phyloP scores from a whole-genome alignment of 345 rosid genomes.

The Carallia pectinifolia region DNA sequence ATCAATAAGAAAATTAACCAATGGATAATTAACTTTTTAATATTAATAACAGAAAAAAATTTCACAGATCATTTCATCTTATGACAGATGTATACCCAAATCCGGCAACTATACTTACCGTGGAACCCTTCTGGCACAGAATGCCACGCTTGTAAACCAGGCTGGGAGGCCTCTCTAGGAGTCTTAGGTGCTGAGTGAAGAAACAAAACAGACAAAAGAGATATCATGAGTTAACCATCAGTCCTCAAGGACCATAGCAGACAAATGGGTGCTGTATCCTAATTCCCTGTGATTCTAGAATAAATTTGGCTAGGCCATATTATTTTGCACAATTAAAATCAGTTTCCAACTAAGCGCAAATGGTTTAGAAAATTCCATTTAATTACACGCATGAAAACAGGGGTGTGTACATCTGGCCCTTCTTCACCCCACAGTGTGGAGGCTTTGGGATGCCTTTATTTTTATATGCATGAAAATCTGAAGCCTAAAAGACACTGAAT shows the following conservation, averaged over 20 bases:
- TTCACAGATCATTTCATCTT: too few relatives aligned
- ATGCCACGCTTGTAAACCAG: slow-evolving; percentile 67
- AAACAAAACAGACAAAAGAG: slow-evolving; percentile 4
- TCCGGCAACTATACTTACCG: slow-evolving; percentile 50
- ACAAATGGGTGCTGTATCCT: background rate
- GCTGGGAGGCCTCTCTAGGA: slow-evolving; percentile 81
- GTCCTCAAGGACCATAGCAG: background rate
- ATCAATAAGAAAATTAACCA: too few relatives aligned
- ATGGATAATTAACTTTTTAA: too few relatives aligned
- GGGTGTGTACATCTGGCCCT: too few relatives aligned
- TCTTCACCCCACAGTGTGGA: too few relatives aligned
- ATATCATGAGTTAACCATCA: slow-evolving; percentile 2
- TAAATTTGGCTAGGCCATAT: background rate
- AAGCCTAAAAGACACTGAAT: too few relatives aligned
- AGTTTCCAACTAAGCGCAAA: too few relatives aligned
- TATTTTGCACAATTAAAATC: background rate
- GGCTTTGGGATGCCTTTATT: too few relatives aligned
- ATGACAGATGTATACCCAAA: background rate
- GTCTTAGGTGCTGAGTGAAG: slow-evolving; percentile 65
- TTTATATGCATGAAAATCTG: too few relatives aligned
- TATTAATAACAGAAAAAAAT: too few relatives aligned
- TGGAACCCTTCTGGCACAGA: slow-evolving; percentile 61
- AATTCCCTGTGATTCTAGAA: background rate
- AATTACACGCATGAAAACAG: background rate
- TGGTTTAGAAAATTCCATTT: background rate